Base-by-base conservation (phyloP, 208 protist genomes). In the Blechomonas ayalai region DNA sequence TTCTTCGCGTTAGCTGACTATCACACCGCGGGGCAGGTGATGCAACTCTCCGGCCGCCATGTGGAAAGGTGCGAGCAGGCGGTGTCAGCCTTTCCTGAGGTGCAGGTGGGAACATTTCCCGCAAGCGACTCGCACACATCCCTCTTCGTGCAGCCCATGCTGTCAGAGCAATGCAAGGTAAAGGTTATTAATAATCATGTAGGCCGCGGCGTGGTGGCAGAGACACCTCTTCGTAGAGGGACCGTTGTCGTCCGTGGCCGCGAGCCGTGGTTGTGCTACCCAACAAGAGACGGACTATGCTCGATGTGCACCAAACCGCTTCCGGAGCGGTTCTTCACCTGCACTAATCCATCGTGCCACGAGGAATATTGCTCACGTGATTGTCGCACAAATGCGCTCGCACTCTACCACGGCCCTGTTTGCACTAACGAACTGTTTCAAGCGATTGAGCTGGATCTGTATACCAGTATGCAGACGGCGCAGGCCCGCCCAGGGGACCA, bases 291-390 rank as follows among this genome's bases (percentile, higher is more conserved):
- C 32, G 61, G 59, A 15, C 36, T 66, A 10, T 92, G 84, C 48
- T 40, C 72, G 33, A 55, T 61, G 56, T 92, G 84, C 52, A 57
- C 61, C 22, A 19, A 19, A 19, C 66, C 61, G 7, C 64, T 92
- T 39, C 71, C 62, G n/a, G 71, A 78, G 35, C 80, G 84, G 39
- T 51, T 54, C 31, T 90, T 90, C 38, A 41, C 68, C 2, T 92
- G 84, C 50, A 22, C 36, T 13, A 90, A 92, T 49, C 24, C 32
- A 31, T 33, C 72, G 20, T 92, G 84, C 52, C 80, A 90, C 58
- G 84, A 92, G 52, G 80, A 92, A 65, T 92, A 92, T 67, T 92
- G 84, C 59, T 86, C 75, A 44, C 70, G 84, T 25, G 80, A 90
- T 34, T 92, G 84, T 49, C 66, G 84, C 13, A 47, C 65, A 7